phyloP scores from a whole-genome alignment of 257 asterid species.

The Solanum sejunctum region DNA sequence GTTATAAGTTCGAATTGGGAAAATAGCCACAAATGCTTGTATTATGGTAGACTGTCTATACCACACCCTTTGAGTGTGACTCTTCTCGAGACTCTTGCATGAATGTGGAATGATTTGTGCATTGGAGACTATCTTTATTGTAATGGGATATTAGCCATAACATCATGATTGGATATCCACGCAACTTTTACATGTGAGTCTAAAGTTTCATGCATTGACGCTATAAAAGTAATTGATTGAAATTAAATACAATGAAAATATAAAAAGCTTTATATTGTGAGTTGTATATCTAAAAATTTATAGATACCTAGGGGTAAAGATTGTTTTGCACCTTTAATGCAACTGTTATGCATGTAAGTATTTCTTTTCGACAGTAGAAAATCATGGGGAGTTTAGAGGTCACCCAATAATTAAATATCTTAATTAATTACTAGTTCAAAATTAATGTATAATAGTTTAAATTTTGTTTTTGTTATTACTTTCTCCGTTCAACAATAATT shows the following conservation, averaged over 20 bases:
- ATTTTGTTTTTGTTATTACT: no score
- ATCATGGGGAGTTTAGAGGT: background rate
- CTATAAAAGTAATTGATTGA: background rate
- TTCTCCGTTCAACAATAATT: no score
- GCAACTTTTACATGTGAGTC: background rate
- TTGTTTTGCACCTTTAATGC: background rate
- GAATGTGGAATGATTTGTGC: background rate
- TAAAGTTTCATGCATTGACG: background rate
- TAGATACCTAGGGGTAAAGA: no score
- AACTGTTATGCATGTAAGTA: background rate
- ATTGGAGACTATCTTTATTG: background rate
- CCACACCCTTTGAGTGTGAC: no score
- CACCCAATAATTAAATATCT: background rate
- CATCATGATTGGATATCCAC: background rate
- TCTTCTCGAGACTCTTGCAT: background rate
- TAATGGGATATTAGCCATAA: background rate
- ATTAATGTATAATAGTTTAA: no score
- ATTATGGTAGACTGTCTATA: background rate
- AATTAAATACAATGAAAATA: background rate
- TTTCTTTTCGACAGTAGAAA: background rate
- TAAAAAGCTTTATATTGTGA: background rate
- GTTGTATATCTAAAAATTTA: background rate
- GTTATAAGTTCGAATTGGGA: accelerated
- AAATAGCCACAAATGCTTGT: background rate
- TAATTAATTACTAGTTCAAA: no score